These are phyloP conservation scores for Singerocomus rubriflavus DNA, from an alignment of 1,284 basidiomycete species.

Conservation along the genomic window DNA sequence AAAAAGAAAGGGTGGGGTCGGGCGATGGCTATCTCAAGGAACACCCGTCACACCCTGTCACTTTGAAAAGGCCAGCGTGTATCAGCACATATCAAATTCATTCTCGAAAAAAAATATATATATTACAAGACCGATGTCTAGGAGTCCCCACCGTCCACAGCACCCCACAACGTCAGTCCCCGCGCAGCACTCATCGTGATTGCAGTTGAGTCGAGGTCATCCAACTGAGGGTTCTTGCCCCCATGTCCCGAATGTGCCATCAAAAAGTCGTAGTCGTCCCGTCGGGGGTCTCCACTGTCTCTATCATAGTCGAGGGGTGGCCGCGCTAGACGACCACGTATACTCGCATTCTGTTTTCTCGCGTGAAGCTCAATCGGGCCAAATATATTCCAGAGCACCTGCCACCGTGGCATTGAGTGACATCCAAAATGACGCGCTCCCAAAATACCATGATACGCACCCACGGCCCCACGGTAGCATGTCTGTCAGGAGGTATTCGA, in stretches of 20 bases:
- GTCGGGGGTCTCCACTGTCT: constrained; percentile 16
- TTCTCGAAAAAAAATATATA: not conserved
- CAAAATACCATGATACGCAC: constrained; percentile 36
- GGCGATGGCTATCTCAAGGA: constrained; percentile 22
- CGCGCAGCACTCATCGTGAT: constrained; percentile 41
- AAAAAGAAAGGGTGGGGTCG: not conserved
- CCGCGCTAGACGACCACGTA: constrained; percentile 29
- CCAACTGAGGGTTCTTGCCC: constrained; percentile 33
- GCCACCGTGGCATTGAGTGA: constrained; percentile 6
- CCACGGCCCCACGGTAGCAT: constrained; percentile 50
- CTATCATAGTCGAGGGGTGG: constrained; percentile 14
- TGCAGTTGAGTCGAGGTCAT: constrained; percentile 40
- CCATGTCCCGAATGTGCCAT: constrained; percentile 38
- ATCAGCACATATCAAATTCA: constrained; percentile 5
- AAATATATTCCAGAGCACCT: constrained; percentile 48
- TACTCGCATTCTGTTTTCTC: constrained; percentile 35
- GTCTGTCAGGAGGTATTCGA: constrained; percentile 46
- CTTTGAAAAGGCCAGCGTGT: not conserved
- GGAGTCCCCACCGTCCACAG: too few species aligned
- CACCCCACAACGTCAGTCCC: constrained; percentile 37
- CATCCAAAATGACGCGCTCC: not conserved
- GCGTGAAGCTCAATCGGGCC: constrained; percentile 38
- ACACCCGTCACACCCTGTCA: constrained; percentile 14
- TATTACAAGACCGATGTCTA: too few species aligned
- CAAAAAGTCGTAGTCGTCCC: constrained; percentile 47